Conservation (phyloP, 495 filamentous ascomycete genomes). For the Lasiosphaeria miniovina region DNA sequence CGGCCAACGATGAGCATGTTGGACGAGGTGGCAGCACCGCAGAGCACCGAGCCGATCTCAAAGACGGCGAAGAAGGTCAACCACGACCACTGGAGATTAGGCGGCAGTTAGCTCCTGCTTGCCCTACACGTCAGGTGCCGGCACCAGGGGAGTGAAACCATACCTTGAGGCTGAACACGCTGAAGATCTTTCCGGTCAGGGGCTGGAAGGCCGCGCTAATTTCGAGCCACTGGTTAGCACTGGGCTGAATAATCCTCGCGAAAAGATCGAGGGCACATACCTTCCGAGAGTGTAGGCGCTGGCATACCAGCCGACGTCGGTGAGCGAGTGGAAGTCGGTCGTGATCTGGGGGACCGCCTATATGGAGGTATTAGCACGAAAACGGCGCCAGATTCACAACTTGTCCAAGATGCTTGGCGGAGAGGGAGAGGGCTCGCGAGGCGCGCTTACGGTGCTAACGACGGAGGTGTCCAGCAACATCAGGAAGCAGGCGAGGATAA, state of each 20-base stretch:
- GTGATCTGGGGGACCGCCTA: conserved; percentile 40
- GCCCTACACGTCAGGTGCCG: neutral
- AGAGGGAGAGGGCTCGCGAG: neutral
- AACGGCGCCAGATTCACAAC: neutral
- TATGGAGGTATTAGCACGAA: neutral
- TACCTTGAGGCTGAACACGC: conserved; percentile 37
- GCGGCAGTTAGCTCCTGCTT: neutral
- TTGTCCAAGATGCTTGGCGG: no score
- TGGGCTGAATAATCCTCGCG: no score
- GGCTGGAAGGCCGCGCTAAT: conserved; percentile 42
- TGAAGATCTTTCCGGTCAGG: conserved; percentile 46
- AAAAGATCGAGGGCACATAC: neutral
- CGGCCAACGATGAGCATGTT: conserved; percentile 50
- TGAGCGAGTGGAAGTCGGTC: conserved; percentile 35
- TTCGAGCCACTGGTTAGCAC: no score
- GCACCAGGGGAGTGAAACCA: neutral
- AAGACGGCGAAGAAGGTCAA: conserved; percentile 34
- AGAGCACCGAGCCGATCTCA: conserved; percentile 47
- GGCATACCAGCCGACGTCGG: conserved; percentile 48
- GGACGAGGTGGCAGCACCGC: conserved; percentile 46
- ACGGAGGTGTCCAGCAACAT: neutral
- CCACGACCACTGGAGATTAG: conserved; percentile 29
- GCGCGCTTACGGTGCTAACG: neutral
- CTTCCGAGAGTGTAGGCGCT: conserved; percentile 44
- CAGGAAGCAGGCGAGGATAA: neutral